Evolutionary conservation across 495 filamentous ascomycete genomes (phyloP), one percentile per base, ranked within the genome.

Genomic region (Trypethelium eluteriae): DNA sequence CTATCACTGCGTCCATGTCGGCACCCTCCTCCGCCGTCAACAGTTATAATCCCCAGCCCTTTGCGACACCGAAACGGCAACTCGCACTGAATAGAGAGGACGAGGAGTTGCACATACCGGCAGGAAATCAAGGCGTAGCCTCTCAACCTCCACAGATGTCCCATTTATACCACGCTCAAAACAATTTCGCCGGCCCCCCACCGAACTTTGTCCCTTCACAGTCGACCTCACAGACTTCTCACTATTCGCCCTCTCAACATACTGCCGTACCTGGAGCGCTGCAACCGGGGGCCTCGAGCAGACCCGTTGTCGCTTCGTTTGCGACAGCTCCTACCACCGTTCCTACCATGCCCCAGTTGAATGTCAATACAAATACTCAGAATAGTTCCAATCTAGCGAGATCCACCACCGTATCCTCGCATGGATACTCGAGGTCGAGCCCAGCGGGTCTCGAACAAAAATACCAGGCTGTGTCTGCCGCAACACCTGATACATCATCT

Each of bases 101-200:
- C 83, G 90, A 93, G 70, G 91, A 95, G 79, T 82, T 93, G 71
- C 90, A 93, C 77, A 88, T 93, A 67, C 84, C 87, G 50, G 79
- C 88, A 18, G 49, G 49, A 25, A 53, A 14, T 81, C 82, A 50
- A 78, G 76, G 59, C 75, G 65, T 76, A 71, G 76, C 81, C 85
- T 65, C 74, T 50, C 78, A 81, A 62, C 71, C 81, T 32, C 81
- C 88, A 44, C 84, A 83, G 62, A 78, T 74, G 50, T 79, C 79
- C 68, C 77, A 75, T 44, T 74, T 75, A 18, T 79, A 82, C n/a
- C 81, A 69, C 5, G n/a, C 62, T 11, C 39, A 62, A 16, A 62
- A 38, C 59, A 38, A 38, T 36, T 72, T 67, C 46, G 74, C 81
- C 59, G 81, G 78, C 59, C 70, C 74, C 46, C 77, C 80, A 39